Conservation (phyloP, 108 stramenopile species). For the Skeletonema menzelii region DNA sequence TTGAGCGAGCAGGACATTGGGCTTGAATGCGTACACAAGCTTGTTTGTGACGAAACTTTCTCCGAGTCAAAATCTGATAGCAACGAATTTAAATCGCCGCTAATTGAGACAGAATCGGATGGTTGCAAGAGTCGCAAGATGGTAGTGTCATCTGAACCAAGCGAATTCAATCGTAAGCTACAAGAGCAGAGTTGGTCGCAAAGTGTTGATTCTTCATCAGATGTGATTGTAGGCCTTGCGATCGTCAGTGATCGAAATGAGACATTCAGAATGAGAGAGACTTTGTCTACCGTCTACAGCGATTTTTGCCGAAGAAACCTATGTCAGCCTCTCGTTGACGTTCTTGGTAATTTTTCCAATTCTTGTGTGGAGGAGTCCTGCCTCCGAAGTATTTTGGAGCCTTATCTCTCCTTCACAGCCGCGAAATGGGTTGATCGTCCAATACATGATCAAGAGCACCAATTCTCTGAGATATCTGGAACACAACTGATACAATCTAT, state of each 20-base stretch:
- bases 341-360: conserved; percentile 61
- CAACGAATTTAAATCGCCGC: conserved; percentile 45
- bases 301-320: conserved; percentile 46
- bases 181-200: conserved; percentile 50
- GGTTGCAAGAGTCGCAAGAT: conserved; percentile 42
- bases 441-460: conserved; percentile 46
- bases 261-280: conserved; percentile 66
- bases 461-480: conserved; percentile 51
- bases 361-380: conserved; percentile 51
- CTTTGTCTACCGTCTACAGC: conserved; percentile 52
- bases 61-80: background rate
- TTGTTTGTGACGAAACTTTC: conserved; percentile 2
- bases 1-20: conserved; percentile 10
- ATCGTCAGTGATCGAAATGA: conserved; percentile 69
- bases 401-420: conserved; percentile 48
- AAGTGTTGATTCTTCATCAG: conserved; percentile 4
- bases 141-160: conserved; percentile 37
- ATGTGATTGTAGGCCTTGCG: conserved; percentile 60
- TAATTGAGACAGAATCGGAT: conserved; percentile 16
- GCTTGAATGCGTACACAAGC: conserved; percentile 12
- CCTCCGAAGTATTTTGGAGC: conserved; percentile 56
- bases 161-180: conserved; percentile 53
- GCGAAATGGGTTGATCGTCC: conserved; percentile 69
- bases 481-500: conserved; percentile 62
- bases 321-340: conserved; percentile 63